Base-by-base conservation (phyloP, 352 stramenopile species). In the Aphanomyces invadans region DNA sequence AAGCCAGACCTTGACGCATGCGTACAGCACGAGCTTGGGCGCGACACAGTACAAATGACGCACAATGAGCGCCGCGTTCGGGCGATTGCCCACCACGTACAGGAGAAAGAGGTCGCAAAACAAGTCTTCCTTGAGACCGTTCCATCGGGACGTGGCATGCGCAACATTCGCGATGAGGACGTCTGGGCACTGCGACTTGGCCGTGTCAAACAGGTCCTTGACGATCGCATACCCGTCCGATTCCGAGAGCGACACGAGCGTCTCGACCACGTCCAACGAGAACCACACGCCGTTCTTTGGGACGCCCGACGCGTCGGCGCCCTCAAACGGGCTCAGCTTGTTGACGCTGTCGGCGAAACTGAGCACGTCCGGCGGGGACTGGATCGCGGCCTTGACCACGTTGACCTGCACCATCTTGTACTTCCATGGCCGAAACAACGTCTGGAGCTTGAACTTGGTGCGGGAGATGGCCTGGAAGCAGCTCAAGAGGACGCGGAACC, bases 271-370 rank as follows among this genome's bases (percentile, higher is more conserved):
- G 67, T 95, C 83, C 3, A 95, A 64, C 21, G 86, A 95, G 36
- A 95, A 95, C 86, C 86, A 95, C 17, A 91, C 81, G 31, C 83
- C 86, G 62, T 95, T 95, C 68, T 91, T 88, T 0, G 86, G 86
- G 5, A 89, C 86, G 11, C 81, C 82, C 39, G 86, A 90, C 4
- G 83, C 86, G 55, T 95, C 83, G n/a, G 83, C 86, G 17, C 86
- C 86, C 78, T 95, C 86, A 63, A 95, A 95, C 9, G 83, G 83
- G 3, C 80, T 79, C 21, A 95, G 73, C 65, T 92, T 92, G 64
- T 85, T 81, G 21, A 84, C 78, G 5, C 82, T 91, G 28, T 95
- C 83, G 4, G 76, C 70, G 59, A 95, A 95, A 53, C 76, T 89
- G 4, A 95, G 62, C 33, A 92, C 83, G 48, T 95, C 83, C 4